Evolutionary conservation across 371 early-diverging fungal genomes (phyloP).

Genomic region (Rhizopus delemar): DNA sequence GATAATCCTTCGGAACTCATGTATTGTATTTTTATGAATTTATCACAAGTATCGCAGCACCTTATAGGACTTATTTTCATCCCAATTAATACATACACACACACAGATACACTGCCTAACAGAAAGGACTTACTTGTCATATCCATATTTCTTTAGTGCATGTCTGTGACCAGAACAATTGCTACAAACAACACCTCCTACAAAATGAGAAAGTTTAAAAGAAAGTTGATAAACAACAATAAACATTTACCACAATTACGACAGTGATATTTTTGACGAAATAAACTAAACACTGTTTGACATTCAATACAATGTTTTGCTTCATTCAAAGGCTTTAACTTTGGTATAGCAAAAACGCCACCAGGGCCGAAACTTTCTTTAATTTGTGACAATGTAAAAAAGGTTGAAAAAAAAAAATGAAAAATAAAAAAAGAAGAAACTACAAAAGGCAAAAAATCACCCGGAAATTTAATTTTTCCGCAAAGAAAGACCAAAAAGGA

Average conservation of each 20-base stretch:
- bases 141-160: constrained; percentile 50
- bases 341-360: constrained; percentile 45
- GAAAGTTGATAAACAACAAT: neutral
- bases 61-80: constrained; percentile 35
- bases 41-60: constrained; percentile 46
- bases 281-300: constrained; percentile 36
- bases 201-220: neutral
- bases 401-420: neutral
- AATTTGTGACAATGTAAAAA: constrained; percentile 18
- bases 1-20: constrained; percentile 38
- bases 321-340: constrained; percentile 28
- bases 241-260: constrained; percentile 47
- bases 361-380: constrained; percentile 42
- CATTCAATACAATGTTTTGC: constrained; percentile 45
- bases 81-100: neutral
- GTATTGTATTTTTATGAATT: constrained; percentile 43
- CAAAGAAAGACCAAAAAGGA: too few species aligned
- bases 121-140: constrained; percentile 41
- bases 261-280: constrained; percentile 51
- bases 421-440: constrained; percentile 1
- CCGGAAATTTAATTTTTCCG: too few species aligned
- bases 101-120: neutral
- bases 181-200: constrained; percentile 49
- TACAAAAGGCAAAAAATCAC: neutral
- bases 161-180: constrained; percentile 43